phyloP scores from a whole-genome alignment of 331 rosid species.

The Acacia pycnantha region DNA sequence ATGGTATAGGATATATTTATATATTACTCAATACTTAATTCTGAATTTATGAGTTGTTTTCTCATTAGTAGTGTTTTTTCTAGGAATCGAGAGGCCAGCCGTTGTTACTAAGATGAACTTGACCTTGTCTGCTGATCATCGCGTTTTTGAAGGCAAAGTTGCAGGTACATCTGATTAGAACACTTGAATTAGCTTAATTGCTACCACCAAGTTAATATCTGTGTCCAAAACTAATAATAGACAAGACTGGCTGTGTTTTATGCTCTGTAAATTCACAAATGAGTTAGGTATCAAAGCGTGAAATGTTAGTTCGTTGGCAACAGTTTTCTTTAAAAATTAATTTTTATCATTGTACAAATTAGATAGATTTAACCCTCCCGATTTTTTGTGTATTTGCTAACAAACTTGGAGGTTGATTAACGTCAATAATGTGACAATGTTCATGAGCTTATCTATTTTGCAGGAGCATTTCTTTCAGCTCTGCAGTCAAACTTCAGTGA shows the following conservation, averaged over 20 bases:
- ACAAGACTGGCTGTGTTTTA: background rate
- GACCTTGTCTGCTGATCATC: conserved; percentile 93
- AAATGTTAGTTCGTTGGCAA: background rate
- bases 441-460: conserved; percentile 24
- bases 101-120: conserved; percentile 75
- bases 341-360: background rate
- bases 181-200: conserved; percentile 7
- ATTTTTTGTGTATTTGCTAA: background rate
- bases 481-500: conserved; percentile 77
- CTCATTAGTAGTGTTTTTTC: conserved; percentile 30
- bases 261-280: conserved; percentile 20
- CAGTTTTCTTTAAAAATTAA: background rate
- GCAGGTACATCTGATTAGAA: conserved; percentile 62
- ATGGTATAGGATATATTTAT: conserved; percentile 58
- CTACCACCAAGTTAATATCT: background rate
- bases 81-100: conserved; percentile 82
- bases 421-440: background rate
- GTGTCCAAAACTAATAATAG: background rate
- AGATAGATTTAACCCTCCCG: background rate
- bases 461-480: conserved; percentile 86
- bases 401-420: background rate
- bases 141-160: conserved; percentile 90
- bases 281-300: background rate
- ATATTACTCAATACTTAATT: conserved; percentile 7
- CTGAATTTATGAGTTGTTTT: conserved; percentile 22